Base-by-base conservation (phyloP, 352 stramenopile genomes). In the Phytophthora vignae region DNA sequence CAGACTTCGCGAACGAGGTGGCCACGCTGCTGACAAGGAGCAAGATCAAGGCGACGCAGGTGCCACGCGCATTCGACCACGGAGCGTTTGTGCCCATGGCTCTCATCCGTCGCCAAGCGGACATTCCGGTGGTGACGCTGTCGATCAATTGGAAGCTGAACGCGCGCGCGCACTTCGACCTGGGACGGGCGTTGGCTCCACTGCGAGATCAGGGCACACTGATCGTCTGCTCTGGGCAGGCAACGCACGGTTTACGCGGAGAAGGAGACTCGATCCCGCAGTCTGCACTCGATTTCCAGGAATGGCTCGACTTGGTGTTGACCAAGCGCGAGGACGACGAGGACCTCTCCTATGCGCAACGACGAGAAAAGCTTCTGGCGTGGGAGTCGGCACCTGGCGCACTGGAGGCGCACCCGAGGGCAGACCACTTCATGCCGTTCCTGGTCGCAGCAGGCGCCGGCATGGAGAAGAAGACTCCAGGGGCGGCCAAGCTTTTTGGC, bases 1-100 rank as follows among this genome's bases (percentile, higher is more conserved):
- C 79, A 1, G 74, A 76, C 21, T 78, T 98, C 21, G 90, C 91
- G 8, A 64, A 90, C 15, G 58, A 85, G 63, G 90, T 98, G 54
- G 58, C 89, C 21, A 50, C 59, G 1, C 31, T 96, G 4, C 69
- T 98, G 14, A 49, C 67, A 19, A 73, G 70, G n/a, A 76, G 76
- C 33, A 90, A 90, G 53, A 84, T 97, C 49, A 69, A 64, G 31
- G 75, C 73, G 27, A 67, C 73, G 53, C 79, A 96, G 42, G 52
- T 73, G 3, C 65, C 79, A 29, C 80, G 92, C 42, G 90, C 88
- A 4, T 96, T 87, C 63, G 93, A 98, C 79, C 93, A 98, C 79
- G 93, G 91, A 21, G 81, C 93, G 12, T 98, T 97, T 71, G 81
- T 98, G 27, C 92, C 93, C 4, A 73, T 98, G 44, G 7, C 15